Base-by-base conservation (phyloP, 345 rosid species). In the Aurinia saxatilis region DNA sequence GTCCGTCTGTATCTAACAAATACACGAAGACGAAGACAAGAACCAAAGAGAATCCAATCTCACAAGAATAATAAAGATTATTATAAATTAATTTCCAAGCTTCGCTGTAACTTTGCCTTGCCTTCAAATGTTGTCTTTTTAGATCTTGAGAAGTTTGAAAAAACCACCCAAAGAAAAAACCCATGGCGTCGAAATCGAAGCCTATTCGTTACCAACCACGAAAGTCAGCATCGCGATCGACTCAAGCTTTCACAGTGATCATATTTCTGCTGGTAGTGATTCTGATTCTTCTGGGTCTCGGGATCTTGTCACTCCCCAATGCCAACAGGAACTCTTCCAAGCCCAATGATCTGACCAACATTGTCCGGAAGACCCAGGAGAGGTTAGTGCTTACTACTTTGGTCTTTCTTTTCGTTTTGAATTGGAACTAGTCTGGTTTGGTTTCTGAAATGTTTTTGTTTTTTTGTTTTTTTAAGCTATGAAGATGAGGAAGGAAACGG, bases 331-430 rank as follows among this genome's bases (percentile, higher is more conserved):
- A 63, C 73, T 75, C 81, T 6, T 73, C 66, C 8, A 81, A 80
- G 68, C 73, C 87, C 0, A 80, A 85, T 70, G 97, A 89, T 78
- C 82, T 87, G 73, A 85, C 80, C 86, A 76, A 85, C 59, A 84
- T 92, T 53, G 70, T 73, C 33, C 90, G 61, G 16, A 71, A 77
- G 67, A 55, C 36, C 54, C 25, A 64, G 23, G 66, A 77, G 29
- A 74, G 78, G 90, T 81, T 73, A 10, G 63, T 1, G 30, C 3
- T n/a, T 17, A 57, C 34, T 29, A 61, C 55, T 53, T 31, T 17
- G 12, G 2, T n/a, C 9, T 8, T 30, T 13, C 6, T 5, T 19
- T 30, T 33, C 15, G 11, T 17, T 4, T 35, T 48, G 14, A 7
- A 44, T 39, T 58, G 1, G 11, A 33, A 18, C 5, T 57, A 64